phyloP scores from a whole-genome alignment of 495 filamentous ascomycete species.

The Acidiella bohemica region DNA sequence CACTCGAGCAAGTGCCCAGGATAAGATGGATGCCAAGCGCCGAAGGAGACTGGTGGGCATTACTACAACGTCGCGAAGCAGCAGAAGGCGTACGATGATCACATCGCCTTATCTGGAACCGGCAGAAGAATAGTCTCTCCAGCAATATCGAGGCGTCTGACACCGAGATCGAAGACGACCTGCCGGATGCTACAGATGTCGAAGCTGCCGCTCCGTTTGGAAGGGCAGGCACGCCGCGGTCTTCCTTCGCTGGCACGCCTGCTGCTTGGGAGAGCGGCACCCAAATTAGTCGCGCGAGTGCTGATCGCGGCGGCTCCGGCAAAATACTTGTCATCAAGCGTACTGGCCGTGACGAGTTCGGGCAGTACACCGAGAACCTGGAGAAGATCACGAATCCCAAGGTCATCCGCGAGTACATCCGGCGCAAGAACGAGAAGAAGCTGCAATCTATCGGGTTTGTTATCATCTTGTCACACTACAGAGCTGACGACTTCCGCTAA shows the following conservation, averaged over 20 bases:
- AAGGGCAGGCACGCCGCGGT: constrained; percentile 39
- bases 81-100: constrained; percentile 74
- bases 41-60: constrained; percentile 83
- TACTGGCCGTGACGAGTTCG: constrained; percentile 43
- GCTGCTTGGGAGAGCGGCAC: constrained; percentile 71
- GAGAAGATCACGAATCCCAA: constrained; percentile 58
- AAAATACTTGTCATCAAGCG: constrained; percentile 67
- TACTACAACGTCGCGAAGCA: constrained; percentile 93
- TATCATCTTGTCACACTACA: no score
- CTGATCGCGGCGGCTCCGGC: constrained; percentile 48
- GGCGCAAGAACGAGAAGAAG: constrained; percentile 28
- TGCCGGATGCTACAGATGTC: constrained; percentile 52
- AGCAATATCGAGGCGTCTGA: constrained; percentile 50
- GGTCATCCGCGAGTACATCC: constrained; percentile 55
- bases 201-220: constrained; percentile 25
- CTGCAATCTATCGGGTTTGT: constrained; percentile 3
- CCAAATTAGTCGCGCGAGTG: constrained; percentile 70
- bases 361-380: constrained; percentile 41
- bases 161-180: constrained; percentile 33
- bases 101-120: constrained; percentile 80
- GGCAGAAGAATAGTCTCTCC: constrained; percentile 65
- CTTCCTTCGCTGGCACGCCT: constrained; percentile 45
- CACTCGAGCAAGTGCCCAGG: constrained; percentile 71
- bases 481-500: background rate
- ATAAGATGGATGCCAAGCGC: constrained; percentile 69